Evolutionary conservation across 2,329 filamentous ascomycete species (phyloP).

Genomic region (Fusarium sp.): DNA sequence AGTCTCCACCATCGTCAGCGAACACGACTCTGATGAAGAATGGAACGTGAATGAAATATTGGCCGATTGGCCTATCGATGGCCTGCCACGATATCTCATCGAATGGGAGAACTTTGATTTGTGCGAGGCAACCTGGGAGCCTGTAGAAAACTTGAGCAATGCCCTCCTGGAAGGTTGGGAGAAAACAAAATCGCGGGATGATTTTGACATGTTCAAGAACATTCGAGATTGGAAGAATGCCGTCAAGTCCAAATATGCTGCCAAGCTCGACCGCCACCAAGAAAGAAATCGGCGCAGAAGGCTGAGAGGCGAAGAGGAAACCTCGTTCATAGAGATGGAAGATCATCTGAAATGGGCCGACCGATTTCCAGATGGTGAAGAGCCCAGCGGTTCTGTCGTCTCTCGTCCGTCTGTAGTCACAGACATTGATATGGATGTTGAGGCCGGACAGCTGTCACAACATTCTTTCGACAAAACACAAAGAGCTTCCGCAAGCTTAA

Average conservation of each 20-base stretch:
- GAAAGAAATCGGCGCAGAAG: constrained; percentile 57
- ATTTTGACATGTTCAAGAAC: constrained; percentile 51
- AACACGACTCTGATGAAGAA: constrained; percentile 53
- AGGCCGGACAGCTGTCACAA: not conserved
- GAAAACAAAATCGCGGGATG: constrained; percentile 50
- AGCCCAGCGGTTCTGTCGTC: not conserved
- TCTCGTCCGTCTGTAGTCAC: not conserved
- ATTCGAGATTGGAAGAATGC: constrained; percentile 52
- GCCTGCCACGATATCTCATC: constrained; percentile 47
- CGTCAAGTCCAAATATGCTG: constrained; percentile 34
- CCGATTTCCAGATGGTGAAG: constrained; percentile 16
- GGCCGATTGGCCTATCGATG: constrained; percentile 52
- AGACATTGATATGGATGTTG: constrained; percentile 7
- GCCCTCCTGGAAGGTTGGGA: constrained; percentile 56
- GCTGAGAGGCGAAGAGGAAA: constrained; percentile 48
- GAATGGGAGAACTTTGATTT: constrained; percentile 51
- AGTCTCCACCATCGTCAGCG: constrained; percentile 47
- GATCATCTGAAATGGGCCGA: constrained; percentile 36
- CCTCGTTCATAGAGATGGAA: constrained; percentile 32
- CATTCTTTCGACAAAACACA: constrained; percentile 1
- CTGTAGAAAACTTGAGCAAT: constrained; percentile 53
- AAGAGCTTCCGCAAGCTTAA: not conserved
- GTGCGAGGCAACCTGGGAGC: constrained; percentile 61
- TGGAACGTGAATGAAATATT: constrained; percentile 64
- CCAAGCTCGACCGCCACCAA: constrained; percentile 51